Percentiles rank a stretch among this genome's conserved stretches.
phyloP scores from a whole-genome alignment of 2,329 filamentous ascomycete species.

The Phialophora tarda region DNA sequence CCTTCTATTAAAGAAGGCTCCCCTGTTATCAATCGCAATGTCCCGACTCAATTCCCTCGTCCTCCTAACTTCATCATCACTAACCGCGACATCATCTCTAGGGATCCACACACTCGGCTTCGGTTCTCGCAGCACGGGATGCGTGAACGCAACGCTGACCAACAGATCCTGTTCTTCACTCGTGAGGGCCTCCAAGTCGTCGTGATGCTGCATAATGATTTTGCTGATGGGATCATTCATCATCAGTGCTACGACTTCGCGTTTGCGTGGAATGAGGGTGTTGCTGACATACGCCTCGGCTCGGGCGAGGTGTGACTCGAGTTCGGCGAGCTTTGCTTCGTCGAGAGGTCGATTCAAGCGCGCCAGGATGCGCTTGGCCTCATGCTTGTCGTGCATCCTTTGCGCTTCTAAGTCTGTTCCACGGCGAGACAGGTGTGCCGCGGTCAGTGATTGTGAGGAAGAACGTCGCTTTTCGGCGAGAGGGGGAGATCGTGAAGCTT shows the following conservation, averaged over 20 bases:
- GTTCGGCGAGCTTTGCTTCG: constrained; percentile 21
- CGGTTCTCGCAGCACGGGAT: constrained; percentile 39
- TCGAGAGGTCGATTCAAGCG: constrained; percentile 28
- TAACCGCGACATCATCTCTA: constrained; percentile 37
- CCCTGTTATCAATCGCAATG: constrained; percentile 38
- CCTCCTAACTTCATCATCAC: constrained; percentile 37
- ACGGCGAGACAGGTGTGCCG: constrained; percentile 16
- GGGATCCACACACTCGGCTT: constrained; percentile 39
- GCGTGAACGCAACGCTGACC: constrained; percentile 39
- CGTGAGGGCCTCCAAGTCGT: constrained; percentile 37
- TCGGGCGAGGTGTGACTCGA: constrained; percentile 17
- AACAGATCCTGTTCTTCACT: constrained; percentile 37
- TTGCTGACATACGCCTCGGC: constrained; percentile 20
- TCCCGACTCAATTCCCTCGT: constrained; percentile 33
- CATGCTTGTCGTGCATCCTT: constrained; percentile 23
- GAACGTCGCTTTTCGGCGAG: constrained; percentile 18
- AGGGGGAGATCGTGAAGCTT: constrained; percentile 3
- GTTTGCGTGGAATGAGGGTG: constrained; percentile 25
- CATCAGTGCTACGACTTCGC: constrained; percentile 24
- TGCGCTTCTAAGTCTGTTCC: constrained; percentile 22
- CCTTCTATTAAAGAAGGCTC: constrained; percentile 37
- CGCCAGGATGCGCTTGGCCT: constrained; percentile 25
- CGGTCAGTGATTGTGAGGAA: constrained; percentile 14
- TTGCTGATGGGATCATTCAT: constrained; percentile 31
- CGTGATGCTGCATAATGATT: constrained; percentile 38